These are phyloP conservation scores for Suhomyces sp. DNA, from an alignment of 805 yeast species.

Conservation along the genomic window DNA sequence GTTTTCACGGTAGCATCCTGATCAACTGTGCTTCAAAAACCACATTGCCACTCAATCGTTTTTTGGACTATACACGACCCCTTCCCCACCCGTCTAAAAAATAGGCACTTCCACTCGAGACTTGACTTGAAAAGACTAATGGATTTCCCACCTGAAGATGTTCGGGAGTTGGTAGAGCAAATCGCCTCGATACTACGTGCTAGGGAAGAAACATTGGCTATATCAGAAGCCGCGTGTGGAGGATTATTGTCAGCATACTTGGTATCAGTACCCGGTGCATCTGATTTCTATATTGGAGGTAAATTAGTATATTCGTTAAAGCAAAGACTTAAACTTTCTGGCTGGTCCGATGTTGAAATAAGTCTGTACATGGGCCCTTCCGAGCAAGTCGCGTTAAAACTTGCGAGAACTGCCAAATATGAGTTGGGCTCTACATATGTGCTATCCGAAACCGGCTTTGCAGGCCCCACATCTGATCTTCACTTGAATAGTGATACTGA, in stretches of 20 bases:
- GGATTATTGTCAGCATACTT: constrained; percentile 78
- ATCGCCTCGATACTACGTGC: constrained; percentile 56
- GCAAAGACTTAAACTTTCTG: constrained; percentile 70
- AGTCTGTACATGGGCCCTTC: constrained; percentile 76
- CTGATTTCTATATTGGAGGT: constrained; percentile 80
- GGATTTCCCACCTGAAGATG: constrained; percentile 61
- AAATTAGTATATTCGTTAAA: constrained; percentile 74
- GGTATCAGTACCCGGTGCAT: constrained; percentile 83
- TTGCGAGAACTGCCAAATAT: constrained; percentile 75
- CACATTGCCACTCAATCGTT: neutral
- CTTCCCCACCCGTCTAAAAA: neutral
- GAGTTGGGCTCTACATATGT: constrained; percentile 84
- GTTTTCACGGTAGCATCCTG: neutral
- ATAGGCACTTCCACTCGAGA: neutral
- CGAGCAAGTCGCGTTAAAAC: constrained; percentile 66
- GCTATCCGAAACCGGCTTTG: constrained; percentile 83
- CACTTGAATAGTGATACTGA: constrained; percentile 31
- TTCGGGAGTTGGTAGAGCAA: constrained; percentile 47
- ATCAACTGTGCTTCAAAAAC: neutral
- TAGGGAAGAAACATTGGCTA: constrained; percentile 65
- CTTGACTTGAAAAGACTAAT: neutral
- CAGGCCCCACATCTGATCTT: constrained; percentile 62
- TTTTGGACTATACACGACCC: constrained; percentile 5
- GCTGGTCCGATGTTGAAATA: constrained; percentile 75
- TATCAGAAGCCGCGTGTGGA: constrained; percentile 88